Evolutionary conservation across 768 basidiomycete genomes (phyloP), one percentile per base, ranked within the genome.

Genomic region (Leucosporidium scottii): DNA sequence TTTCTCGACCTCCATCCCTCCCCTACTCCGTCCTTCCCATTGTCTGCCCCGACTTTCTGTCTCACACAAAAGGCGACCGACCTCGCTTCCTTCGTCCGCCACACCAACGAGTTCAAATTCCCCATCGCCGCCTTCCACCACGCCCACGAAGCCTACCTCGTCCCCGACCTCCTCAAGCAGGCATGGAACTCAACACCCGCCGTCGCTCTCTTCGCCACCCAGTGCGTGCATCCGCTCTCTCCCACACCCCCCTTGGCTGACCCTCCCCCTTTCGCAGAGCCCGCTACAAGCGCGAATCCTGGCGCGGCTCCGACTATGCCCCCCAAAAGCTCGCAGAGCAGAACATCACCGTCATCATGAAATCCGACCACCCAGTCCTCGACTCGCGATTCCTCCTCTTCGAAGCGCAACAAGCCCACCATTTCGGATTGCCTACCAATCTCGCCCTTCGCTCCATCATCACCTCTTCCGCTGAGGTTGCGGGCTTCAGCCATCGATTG

Each of bases 31-130:
- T 27, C 39, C 39, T 44, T 15, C 39, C 34, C 30, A n/a, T 27
- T 44, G n/a, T n/a, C n/a, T n/a, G n/a, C n/a, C n/a, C n/a, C 34
- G 34, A 34, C 34, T 34, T 10, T 34, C 34, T n/a, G 34, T 34
- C 34, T 4, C 10, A 10, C 10, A 34, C 2, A 8, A 44, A 6
- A 51, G 59, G 48, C 56, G 12, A 69, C 67, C 50, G 70, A 74
- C 36, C 57, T 71, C 39, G 51, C 66, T 25, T 39, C 36, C 8
- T 65, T 67, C 25, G 28, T 71, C 20, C 65, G 70, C n/a, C 59
- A 63, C 4, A 84, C 88, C 15, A 89, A 91, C 77, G 89, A 91
- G 70, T 91, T 90, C 80, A 80, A 88, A 68, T 89, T 89, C 78
- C 83, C 86, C 0, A 80, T 90, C 48, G 84, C 88, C 0, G 86